phyloP scores from a whole-genome alignment of 345 rosid species.

The Rhodamnia argentea region DNA sequence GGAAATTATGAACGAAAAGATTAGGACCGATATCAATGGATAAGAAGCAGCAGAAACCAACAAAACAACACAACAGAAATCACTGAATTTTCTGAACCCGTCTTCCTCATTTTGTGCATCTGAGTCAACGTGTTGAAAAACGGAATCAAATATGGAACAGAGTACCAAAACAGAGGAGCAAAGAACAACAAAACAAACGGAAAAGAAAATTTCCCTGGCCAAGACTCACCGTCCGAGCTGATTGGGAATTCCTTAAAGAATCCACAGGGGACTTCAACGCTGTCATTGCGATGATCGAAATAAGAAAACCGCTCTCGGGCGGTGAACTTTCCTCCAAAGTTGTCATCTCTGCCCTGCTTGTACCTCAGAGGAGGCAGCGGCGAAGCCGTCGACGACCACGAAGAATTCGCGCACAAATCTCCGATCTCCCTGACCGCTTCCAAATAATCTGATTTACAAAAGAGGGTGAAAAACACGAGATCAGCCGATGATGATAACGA shows the following conservation, averaged over 20 bases:
- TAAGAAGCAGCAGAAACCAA: not conserved
- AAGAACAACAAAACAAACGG: not conserved
- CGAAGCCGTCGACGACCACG: constrained; percentile 1
- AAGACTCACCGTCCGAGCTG: constrained; percentile 44
- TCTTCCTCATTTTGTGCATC: not conserved
- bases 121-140: not conserved
- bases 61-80: not conserved
- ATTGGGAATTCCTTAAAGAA: constrained; percentile 57
- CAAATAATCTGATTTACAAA: constrained; percentile 43
- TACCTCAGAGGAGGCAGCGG: constrained; percentile 29
- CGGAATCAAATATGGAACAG: not conserved
- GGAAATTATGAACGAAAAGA: not conserved
- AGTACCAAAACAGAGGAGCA: not conserved
- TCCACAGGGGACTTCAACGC: constrained; percentile 63
- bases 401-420: constrained; percentile 24
- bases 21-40: not conserved
- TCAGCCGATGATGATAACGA: not conserved
- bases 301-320: constrained; percentile 49
- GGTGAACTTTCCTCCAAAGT: constrained; percentile 65
- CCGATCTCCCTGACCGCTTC: constrained; percentile 37
- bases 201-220: not conserved
- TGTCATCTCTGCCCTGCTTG: constrained; percentile 26
- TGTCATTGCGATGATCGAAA: constrained; percentile 21
- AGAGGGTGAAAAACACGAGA: not conserved
- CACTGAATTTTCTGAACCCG: not conserved